A percentile compares a stretch with the other conserved stretches of the same genome.
Conservation (phyloP, 2,329 filamentous ascomycete genomes). For the Lojkania enalia region DNA sequence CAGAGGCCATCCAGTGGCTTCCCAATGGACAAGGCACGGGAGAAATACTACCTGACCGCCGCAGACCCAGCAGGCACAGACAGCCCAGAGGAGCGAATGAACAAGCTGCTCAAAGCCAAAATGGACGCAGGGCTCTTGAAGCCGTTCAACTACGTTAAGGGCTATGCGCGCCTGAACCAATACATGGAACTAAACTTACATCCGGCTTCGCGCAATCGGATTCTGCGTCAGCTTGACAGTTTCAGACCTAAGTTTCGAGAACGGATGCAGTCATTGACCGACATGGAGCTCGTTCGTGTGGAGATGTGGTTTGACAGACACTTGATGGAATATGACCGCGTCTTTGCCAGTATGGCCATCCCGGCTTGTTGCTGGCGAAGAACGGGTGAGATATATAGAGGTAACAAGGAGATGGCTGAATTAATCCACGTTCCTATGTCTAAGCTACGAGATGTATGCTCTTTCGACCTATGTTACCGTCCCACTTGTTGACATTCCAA, state of each 20-base stretch:
- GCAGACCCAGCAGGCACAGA: conserved; percentile 88
- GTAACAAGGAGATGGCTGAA: conserved; percentile 98
- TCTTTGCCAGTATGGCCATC: conserved; percentile 98
- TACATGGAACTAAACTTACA: conserved; percentile 93
- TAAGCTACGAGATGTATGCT: conserved; percentile 80
- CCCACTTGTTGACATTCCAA: too few relatives aligned
- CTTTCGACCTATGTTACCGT: too few relatives aligned
- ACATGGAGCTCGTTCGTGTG: conserved; percentile 90
- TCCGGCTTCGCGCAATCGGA: conserved; percentile 82
- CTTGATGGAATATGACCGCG: conserved; percentile 95
- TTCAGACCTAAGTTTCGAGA: conserved; percentile 96
- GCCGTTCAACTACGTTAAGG: conserved; percentile 98
- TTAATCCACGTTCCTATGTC: conserved; percentile 92
- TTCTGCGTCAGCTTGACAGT: conserved; percentile 84
- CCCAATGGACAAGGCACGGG: conserved; percentile 71
- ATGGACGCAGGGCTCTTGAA: conserved; percentile 93
- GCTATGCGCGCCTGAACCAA: conserved; percentile 83
- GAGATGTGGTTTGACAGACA: conserved; percentile 99
- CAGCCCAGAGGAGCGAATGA: conserved; percentile 91
- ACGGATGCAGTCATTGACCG: conserved; percentile 87
- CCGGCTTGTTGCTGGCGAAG: conserved; percentile 96
- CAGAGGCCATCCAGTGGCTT: conserved; percentile 64
- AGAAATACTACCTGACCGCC: conserved; percentile 93
- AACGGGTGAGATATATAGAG: conserved; percentile 95
- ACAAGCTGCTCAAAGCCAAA: conserved; percentile 90